Evolutionary conservation across 331 rosid genomes (phyloP).

Genomic region (Acacia pycnantha): DNA sequence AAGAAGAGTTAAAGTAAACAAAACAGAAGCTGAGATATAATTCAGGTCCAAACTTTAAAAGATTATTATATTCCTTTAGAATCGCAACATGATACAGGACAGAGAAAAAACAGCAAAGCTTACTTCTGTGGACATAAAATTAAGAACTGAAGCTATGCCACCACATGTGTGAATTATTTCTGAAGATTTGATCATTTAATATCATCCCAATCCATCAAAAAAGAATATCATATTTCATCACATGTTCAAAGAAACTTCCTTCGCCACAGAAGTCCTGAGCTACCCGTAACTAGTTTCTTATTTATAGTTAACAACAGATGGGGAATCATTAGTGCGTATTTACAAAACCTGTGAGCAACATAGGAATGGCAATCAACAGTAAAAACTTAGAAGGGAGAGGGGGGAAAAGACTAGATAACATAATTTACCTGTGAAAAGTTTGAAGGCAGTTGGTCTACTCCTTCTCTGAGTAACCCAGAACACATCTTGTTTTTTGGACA

Average conservation of each 20-base stretch:
- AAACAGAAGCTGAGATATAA: neutral
- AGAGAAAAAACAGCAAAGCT: neutral
- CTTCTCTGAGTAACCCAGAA: conserved; percentile 74
- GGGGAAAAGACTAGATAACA: neutral
- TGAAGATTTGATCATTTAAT: neutral
- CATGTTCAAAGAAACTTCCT: conserved; percentile 14
- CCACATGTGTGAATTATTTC: neutral
- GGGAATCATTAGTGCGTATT: neutral
- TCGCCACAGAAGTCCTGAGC: neutral
- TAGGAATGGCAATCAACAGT: neutral
- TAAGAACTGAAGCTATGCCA: neutral
- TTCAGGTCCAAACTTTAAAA: neutral
- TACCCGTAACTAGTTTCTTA: neutral
- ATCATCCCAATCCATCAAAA: neutral
- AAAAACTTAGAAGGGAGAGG: neutral
- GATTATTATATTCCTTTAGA: neutral
- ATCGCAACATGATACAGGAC: neutral
- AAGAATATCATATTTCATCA: neutral
- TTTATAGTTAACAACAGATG: neutral
- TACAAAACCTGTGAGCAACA: neutral
- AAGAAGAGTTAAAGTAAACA: neutral
- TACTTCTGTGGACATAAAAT: conserved; percentile 8
- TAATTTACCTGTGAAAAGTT: conserved; percentile 62
- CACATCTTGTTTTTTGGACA: conserved; percentile 67
- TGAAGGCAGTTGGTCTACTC: conserved; percentile 79